Percentiles rank a stretch among this genome's conserved stretches.
Evolutionary conservation across 202 grass and related monocot species (phyloP).

Genomic region (Zoysia matrella): DNA sequence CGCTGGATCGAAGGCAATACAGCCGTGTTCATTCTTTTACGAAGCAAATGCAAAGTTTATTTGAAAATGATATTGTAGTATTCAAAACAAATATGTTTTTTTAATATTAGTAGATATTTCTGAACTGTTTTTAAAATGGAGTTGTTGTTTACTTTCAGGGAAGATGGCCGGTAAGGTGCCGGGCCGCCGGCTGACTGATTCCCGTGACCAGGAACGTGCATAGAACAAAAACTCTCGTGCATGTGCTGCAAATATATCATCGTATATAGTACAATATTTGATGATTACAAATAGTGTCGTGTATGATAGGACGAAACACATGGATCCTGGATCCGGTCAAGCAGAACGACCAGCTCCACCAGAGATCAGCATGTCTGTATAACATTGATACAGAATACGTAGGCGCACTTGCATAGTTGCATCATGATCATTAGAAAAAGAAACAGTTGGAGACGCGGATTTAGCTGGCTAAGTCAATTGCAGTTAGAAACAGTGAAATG

Average conservation of each 20-base stretch:
- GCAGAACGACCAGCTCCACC: background rate
- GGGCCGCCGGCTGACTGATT: background rate
- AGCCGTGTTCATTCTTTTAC: background rate
- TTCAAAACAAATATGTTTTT: no score
- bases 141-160: no score
- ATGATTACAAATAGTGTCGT: background rate
- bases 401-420: background rate
- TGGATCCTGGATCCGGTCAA: conserved; percentile 14
- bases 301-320: background rate
- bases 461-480: no score
- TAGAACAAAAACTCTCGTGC: background rate
- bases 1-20: background rate
- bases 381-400: background rate
- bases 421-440: no score
- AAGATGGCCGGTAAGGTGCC: no score
- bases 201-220: background rate
- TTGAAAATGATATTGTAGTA: no score
- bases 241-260: background rate
- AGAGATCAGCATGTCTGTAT: background rate
- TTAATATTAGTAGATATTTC: no score
- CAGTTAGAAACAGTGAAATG: no score
- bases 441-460: background rate
- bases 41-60: no score
- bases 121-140: no score
- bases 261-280: background rate